phyloP scores from a whole-genome alignment of 2,329 filamentous ascomycete species.

The Sarocladium brachiariae region DNA sequence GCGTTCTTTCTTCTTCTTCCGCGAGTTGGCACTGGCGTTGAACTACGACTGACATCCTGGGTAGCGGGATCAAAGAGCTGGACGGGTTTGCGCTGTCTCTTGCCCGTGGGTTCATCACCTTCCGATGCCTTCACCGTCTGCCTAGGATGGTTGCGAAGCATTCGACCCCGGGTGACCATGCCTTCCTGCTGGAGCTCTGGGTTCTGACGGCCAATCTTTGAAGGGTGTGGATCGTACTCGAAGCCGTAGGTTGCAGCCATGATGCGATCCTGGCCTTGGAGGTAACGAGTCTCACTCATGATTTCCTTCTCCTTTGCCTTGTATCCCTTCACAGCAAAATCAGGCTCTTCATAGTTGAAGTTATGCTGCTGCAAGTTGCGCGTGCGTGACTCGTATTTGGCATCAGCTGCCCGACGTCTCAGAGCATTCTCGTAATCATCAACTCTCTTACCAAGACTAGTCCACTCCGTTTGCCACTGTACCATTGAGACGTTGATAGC shows the following conservation, averaged over 20 bases:
- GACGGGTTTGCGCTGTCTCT: constrained; percentile 47
- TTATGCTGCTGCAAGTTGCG: constrained; percentile 33
- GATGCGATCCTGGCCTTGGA: constrained; percentile 48
- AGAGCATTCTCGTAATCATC: constrained; percentile 53
- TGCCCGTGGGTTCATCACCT: constrained; percentile 39
- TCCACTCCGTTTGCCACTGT: constrained; percentile 50
- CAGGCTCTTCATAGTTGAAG: constrained; percentile 40
- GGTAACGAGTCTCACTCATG: constrained; percentile 37
- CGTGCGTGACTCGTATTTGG: constrained; percentile 38
- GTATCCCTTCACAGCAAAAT: constrained; percentile 49
- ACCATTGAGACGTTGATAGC: constrained; percentile 38
- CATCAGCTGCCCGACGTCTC: constrained; percentile 41
- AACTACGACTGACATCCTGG: constrained; percentile 43
- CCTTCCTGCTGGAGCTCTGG: constrained; percentile 46
- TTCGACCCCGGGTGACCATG: constrained; percentile 42
- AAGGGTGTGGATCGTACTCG: constrained; percentile 51
- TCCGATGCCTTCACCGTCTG: constrained; percentile 54
- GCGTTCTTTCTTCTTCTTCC: constrained; percentile 26
- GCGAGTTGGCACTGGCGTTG: constrained; percentile 37
- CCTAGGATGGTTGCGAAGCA: constrained; percentile 50
- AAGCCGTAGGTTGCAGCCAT: constrained; percentile 56
- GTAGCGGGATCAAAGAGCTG: constrained; percentile 43
- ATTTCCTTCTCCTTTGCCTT: constrained; percentile 38
- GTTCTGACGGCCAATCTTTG: constrained; percentile 53
- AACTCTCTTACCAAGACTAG: constrained; percentile 40